Evolutionary conservation across 1,284 basidiomycete genomes (phyloP), one percentile per base, ranked within the genome.

Genomic region (Irpex lacteus): DNA sequence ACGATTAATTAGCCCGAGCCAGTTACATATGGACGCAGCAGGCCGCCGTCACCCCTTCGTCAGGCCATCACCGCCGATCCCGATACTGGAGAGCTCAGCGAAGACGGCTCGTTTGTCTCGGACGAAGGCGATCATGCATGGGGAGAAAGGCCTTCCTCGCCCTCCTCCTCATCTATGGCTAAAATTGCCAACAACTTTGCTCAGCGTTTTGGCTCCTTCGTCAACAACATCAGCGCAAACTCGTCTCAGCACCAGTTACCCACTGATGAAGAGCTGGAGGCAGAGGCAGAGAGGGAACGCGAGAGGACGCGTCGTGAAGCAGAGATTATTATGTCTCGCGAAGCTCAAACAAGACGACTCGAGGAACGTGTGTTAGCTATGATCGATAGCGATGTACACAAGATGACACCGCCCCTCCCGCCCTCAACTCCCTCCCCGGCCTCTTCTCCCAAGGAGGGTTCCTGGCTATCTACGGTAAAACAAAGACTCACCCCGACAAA

Each of bases 401-500:
- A 83, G 32, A 69, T 66, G 5, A 60, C 69, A 60, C 67, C 71
- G 13, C 84, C 82, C 4, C 84, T 85, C 0, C 83, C 87, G 3
- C 85, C 81, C 36, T 79, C 80, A 40, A 82, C 84, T 54, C 83
- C 84, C 53, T 81, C 87, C 0, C 83, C 88, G 1, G 87, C 89
- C 1, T 86, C 88, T 1, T 81, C 85, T 2, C 74, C 80, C 4
- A 82, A 86, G 69, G 89, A 89, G 73, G 88, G 88, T 6, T 73
- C 73, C 47, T 91, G 91, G 89, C 92, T 91, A 88, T 73, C 82
- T 5, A 77, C 84, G 2, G 85, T 91, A 3, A 92, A 89, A 78
- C 84, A 83, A 68, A 85, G 78, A 68, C 81, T 93, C n/a, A 92
- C 90, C 0, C 89, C 91, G 4, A 88, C 88, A 11, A 93, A 92